Evolutionary conservation across 345 rosid genomes (phyloP).

Genomic region (Brassica juncea): DNA sequence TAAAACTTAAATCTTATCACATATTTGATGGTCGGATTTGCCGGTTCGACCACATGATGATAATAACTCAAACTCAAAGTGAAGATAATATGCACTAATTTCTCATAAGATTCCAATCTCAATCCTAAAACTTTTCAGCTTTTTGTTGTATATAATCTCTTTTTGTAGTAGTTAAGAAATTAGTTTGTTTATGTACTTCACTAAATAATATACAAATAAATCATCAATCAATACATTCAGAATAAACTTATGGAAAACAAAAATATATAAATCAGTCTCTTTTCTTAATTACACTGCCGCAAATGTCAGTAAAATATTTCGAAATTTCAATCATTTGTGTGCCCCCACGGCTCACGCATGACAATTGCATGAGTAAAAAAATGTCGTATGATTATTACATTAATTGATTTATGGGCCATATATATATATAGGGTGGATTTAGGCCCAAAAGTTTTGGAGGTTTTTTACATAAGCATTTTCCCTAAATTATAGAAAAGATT

Average conservation of each 20-base stretch:
- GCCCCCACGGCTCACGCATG: background rate
- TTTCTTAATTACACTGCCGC: background rate
- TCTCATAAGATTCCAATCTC: background rate
- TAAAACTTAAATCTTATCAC: too few species aligned
- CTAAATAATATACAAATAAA: background rate
- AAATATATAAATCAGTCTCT: background rate
- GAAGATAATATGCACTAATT: background rate
- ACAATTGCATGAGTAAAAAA: background rate
- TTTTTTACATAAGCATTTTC: too few species aligned
- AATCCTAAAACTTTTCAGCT: background rate
- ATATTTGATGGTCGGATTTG: too few species aligned
- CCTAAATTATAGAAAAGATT: too few species aligned
- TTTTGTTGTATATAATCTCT: background rate
- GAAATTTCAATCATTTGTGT: background rate
- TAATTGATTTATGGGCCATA: too few species aligned
- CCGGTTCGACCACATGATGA: too few species aligned
- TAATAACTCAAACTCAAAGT: background rate
- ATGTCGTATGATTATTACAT: background rate
- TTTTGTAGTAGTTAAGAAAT: background rate
- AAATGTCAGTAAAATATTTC: background rate
- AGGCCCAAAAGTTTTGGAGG: too few species aligned
- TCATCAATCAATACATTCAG: background rate
- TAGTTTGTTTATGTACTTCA: background rate
- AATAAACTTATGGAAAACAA: background rate
- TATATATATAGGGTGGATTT: too few species aligned